Percentiles rank a stretch among this genome's conserved stretches.
phyloP scores from a whole-genome alignment of 2,329 filamentous ascomycete genomes.

The Scedosporium boydii region DNA sequence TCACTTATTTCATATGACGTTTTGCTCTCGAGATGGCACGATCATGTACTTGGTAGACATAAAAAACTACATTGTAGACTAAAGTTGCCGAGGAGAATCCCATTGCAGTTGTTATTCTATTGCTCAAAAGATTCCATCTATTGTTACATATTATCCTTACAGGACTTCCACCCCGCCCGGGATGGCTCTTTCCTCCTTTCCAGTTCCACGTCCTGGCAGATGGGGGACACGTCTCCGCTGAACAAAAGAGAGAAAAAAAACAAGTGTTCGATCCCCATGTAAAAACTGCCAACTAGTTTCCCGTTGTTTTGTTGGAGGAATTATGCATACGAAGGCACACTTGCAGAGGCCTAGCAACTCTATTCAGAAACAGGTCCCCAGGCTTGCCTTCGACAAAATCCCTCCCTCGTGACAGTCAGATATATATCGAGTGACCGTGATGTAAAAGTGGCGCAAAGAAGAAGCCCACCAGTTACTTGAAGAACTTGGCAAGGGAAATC shows the following conservation, averaged over 20 bases:
- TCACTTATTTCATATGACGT: no score
- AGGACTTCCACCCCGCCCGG: conserved; percentile 12
- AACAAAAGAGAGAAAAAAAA: background rate
- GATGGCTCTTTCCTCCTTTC: background rate
- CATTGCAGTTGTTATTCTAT: background rate
- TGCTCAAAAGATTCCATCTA: background rate
- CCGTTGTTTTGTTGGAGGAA: background rate
- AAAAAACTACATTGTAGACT: background rate
- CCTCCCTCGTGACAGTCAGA: background rate
- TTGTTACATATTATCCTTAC: conserved; percentile 25
- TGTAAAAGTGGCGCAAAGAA: background rate
- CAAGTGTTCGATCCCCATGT: background rate
- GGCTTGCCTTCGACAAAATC: background rate
- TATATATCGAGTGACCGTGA: background rate
- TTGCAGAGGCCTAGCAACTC: background rate
- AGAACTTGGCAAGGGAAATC: conserved; percentile 79
- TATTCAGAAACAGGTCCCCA: background rate
- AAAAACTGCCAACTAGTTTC: background rate
- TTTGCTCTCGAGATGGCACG: no score
- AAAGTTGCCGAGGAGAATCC: background rate
- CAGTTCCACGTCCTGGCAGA: background rate
- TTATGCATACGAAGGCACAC: background rate
- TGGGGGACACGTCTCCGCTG: background rate
- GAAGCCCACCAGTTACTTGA: conserved; percentile 25
- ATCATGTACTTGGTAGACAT: background rate